These are phyloP conservation scores for Kluyveromyces dobzhanskii DNA, from an alignment of 805 yeast genomes.

Conservation along the genomic window DNA sequence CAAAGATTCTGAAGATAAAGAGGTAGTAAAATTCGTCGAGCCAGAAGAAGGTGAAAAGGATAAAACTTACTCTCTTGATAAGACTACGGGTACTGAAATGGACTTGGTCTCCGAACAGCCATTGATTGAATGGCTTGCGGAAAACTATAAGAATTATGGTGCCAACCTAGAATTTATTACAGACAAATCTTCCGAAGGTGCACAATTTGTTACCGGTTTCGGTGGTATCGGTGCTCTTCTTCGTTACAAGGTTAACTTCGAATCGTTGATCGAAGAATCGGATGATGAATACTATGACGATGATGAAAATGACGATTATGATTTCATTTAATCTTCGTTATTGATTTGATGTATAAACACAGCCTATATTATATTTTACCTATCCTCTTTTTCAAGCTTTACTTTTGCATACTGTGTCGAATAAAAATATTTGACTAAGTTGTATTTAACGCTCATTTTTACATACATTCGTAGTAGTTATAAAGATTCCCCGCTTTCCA, in stretches of 20 bases:
- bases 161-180: conserved; percentile 94
- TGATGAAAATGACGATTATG: conserved; percentile 32
- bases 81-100: conserved; percentile 83
- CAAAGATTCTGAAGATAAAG: conserved; percentile 75
- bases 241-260: conserved; percentile 95
- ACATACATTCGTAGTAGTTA: no score
- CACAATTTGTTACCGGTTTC: conserved; percentile 94
- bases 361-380: not conserved
- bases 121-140: conserved; percentile 95
- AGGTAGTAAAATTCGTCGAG: conserved; percentile 60
- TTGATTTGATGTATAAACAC: not conserved
- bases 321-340: conserved; percentile 24
- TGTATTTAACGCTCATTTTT: no score
- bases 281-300: conserved; percentile 86
- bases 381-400: not conserved
- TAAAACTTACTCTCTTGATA: conserved; percentile 71
- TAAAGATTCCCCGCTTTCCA: no score
- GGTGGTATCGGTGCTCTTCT: conserved; percentile 98
- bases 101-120: conserved; percentile 79
- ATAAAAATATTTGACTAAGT: no score
- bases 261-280: conserved; percentile 81
- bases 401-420: not conserved
- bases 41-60: conserved; percentile 57
- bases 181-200: conserved; percentile 96
- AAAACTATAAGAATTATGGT: conserved; percentile 89